Percentiles rank a stretch among this genome's conserved stretches.
These are phyloP conservation scores for Lepidium africanum DNA, from an alignment of 345 rosid species.

Conservation along the genomic window DNA sequence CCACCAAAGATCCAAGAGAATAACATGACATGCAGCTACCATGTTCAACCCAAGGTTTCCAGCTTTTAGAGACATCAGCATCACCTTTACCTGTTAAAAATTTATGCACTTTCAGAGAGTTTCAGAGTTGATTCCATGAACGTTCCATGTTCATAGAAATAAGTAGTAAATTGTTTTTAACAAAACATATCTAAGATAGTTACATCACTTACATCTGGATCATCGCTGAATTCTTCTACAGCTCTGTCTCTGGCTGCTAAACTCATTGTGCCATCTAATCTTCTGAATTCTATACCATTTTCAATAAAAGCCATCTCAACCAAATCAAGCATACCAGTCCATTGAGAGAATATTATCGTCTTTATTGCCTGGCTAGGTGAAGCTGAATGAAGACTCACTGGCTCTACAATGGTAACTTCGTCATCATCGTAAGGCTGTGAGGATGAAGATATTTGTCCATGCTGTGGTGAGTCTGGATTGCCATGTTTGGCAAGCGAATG, in stretches of 20 bases:
- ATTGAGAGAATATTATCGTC: constrained; percentile 84
- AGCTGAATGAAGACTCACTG: constrained; percentile 31
- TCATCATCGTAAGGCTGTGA: constrained; percentile 24
- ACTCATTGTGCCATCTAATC: constrained; percentile 92
- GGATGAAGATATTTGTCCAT: constrained; percentile 32
- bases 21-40: constrained; percentile 94
- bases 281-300: constrained; percentile 51
- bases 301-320: constrained; percentile 51
- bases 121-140: not conserved
- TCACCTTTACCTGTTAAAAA: constrained; percentile 51
- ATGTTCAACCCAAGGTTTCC: constrained; percentile 94
- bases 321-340: constrained; percentile 90
- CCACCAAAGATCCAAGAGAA: constrained; percentile 96
- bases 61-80: constrained; percentile 92
- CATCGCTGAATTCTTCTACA: constrained; percentile 70
- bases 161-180: too few species aligned
- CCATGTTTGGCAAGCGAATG: constrained; percentile 35
- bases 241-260: constrained; percentile 75
- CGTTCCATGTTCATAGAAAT: too few species aligned
- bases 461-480: constrained; percentile 27
- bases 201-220: constrained; percentile 52
- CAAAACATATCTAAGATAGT: too few species aligned
- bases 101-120: not conserved
- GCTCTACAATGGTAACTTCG: constrained; percentile 32
- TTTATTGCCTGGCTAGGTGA: constrained; percentile 47